phyloP scores from a whole-genome alignment of 371 early-diverging fungal species.

The Syncephalastrum contaminatum region DNA sequence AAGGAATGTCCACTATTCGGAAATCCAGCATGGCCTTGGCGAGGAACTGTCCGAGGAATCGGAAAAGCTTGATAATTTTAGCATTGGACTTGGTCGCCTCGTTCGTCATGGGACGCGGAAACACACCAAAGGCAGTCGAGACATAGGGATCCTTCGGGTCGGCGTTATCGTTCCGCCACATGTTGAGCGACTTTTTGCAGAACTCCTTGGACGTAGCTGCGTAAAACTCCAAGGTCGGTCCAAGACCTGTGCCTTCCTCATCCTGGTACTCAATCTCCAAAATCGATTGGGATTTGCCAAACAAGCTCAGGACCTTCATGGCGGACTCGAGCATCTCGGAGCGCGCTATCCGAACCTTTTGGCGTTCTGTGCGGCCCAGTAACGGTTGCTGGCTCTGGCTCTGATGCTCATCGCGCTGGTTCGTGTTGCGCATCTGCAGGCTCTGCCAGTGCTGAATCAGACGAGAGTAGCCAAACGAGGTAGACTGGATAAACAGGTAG shows the following conservation, averaged over 20 bases:
- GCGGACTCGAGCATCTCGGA: conserved; percentile 77
- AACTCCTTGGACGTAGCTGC: conserved; percentile 77
- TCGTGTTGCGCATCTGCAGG: conserved; percentile 43
- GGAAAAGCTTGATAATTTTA: conserved; percentile 59
- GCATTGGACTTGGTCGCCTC: conserved; percentile 32
- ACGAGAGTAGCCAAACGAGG: conserved; percentile 85
- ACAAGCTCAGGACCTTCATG: conserved; percentile 77
- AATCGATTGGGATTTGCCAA: conserved; percentile 64
- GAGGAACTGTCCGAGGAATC: conserved; percentile 79
- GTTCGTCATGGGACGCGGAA: conserved; percentile 63
- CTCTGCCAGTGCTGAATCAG: conserved; percentile 65
- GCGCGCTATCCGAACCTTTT: conserved; percentile 85
- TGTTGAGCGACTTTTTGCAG: conserved; percentile 50
- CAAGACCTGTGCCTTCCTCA: conserved; percentile 93
- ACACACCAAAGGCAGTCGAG: conserved; percentile 59
- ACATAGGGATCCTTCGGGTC: conserved; percentile 37
- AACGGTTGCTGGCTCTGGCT: conserved; percentile 37
- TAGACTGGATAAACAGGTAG: conserved; percentile 74
- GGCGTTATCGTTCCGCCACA: conserved; percentile 63
- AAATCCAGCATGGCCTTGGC: conserved; percentile 89
- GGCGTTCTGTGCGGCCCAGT: conserved; percentile 72
- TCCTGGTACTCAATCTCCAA: conserved; percentile 91
- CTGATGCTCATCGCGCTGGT: conserved; percentile 17
- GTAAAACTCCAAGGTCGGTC: conserved; percentile 94
- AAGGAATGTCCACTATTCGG: conserved; percentile 83